A percentile compares a stretch with the other conserved stretches of the same genome.
phyloP scores from a whole-genome alignment of 148 eudicot genomes.

The Rhododendron ferrugineum region DNA sequence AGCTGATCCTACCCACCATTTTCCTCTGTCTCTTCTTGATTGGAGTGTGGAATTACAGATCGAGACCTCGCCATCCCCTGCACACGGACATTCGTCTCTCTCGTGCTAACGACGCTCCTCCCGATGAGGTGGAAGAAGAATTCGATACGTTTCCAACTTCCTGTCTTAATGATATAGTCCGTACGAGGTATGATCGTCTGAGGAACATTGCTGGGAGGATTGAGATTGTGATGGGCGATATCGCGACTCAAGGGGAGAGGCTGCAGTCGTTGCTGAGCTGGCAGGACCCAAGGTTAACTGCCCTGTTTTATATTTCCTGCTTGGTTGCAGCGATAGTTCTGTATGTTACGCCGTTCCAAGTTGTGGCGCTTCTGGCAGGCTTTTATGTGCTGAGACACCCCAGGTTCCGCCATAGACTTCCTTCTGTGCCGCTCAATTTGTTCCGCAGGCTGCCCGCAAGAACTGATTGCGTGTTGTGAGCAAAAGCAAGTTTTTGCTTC shows the following conservation, averaged over 20 bases:
- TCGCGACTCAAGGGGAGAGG: slow-evolving; percentile 40
- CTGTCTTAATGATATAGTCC: background rate
- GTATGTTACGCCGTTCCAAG: slow-evolving; percentile 1
- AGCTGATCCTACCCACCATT: slow-evolving; percentile 28
- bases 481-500: background rate
- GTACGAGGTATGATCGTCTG: slow-evolving; percentile 27
- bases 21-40: slow-evolving; percentile 28
- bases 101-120: slow-evolving; percentile 22
- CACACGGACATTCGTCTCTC: slow-evolving; percentile 37
- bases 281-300: slow-evolving; percentile 35
- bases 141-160: slow-evolving; percentile 37
- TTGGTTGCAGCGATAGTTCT: slow-evolving; percentile 31
- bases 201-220: slow-evolving; percentile 33
- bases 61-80: slow-evolving; percentile 31
- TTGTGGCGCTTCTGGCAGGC: background rate
- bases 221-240: slow-evolving; percentile 31
- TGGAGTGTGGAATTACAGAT: slow-evolving; percentile 37
- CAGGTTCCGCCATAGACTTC: slow-evolving; percentile 11
- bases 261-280: slow-evolving; percentile 31
- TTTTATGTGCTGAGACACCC: slow-evolving; percentile 20
- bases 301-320: slow-evolving; percentile 26
- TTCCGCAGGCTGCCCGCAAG: slow-evolving; percentile 21
- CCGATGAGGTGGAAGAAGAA: slow-evolving; percentile 34
- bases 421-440: slow-evolving; percentile 14
- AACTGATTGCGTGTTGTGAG: slow-evolving; percentile 16